Conservation (phyloP, 345 rosid species). For the Eucalyptus curtisii region DNA sequence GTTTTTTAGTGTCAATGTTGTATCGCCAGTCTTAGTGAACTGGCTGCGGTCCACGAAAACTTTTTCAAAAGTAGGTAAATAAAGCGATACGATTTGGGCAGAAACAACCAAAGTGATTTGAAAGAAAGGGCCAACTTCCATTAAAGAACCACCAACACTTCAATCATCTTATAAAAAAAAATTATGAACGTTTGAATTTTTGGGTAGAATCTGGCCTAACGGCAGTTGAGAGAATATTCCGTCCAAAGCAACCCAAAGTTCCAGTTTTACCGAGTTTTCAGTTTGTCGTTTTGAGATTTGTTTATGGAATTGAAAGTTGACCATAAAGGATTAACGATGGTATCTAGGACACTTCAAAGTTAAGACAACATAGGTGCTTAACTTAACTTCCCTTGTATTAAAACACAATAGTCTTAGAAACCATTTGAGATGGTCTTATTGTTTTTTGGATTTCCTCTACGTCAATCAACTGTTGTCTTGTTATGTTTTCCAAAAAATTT, state of each 20-base stretch:
- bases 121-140: not conserved
- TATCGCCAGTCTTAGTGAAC: not conserved
- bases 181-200: not conserved
- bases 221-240: not conserved
- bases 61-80: not conserved
- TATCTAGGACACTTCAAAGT: not conserved
- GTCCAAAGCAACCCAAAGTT: not conserved
- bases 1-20: not conserved
- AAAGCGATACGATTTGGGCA: not conserved
- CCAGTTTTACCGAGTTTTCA: not conserved
- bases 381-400: not conserved
- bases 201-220: not conserved
- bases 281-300: not conserved
- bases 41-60: not conserved
- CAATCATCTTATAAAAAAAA: not conserved
- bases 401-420: not conserved
- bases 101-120: not conserved
- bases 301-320: not conserved
- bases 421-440: not conserved
- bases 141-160: not conserved
- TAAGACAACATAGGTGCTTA: not conserved
- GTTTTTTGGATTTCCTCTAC: fast-evolving
- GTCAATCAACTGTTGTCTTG: not conserved
- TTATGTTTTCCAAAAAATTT: not conserved
- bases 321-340: not conserved